Base-by-base conservation (phyloP, 2,329 filamentous ascomycete genomes). In the Fonsecaea pedrosoi region DNA sequence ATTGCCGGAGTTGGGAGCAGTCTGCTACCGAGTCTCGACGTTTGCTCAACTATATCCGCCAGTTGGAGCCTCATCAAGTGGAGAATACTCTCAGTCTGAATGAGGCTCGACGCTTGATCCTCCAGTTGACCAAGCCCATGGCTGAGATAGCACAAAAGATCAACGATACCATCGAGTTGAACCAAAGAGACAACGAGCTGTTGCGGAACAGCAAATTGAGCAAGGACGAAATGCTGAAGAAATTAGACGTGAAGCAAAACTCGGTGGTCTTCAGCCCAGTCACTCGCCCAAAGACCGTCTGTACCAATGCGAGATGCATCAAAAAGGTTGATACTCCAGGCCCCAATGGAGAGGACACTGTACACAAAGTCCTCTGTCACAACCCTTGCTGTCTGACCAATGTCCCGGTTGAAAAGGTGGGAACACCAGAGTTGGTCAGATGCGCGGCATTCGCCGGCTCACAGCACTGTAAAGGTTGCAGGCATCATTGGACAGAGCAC, bases 21-120 rank as follows among this genome's bases (percentile, higher is more conserved):
- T 81, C 79, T 4, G 66, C 70, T 6, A 62, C 68, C 0, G 77
- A 80, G 65, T 71, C 74, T 9, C 62, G 64, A 12, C 74, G 78
- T 0, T 71, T 81, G 0, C 21, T 81, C 2, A 62, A 74, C 1
- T 71, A 78, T 64, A 75, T 81, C 62, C 50, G 70, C 12, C 62
- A 60, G 0, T 65, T 71, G 10, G 50, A 63, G 6, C 78, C 79
- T 0, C 79, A 81, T 66, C 55, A 71, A 2, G 74, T 80, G 25
- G 73, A 73, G 13, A 78, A 71, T 42, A 81, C 80, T 0, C n/a
- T 81, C 18, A 80, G 76, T 56, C 67, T 82, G 13, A 80, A 82
- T 61, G 72, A 76, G 40, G 76, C 78, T 1, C 74, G 79, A 0
- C 66, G 78, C 32, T 40, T 80, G 21, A 79, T 82, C 32, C 62